Evolutionary conservation across 1,139 yeast genomes (phyloP).

Genomic region (Taphrina communis): DNA sequence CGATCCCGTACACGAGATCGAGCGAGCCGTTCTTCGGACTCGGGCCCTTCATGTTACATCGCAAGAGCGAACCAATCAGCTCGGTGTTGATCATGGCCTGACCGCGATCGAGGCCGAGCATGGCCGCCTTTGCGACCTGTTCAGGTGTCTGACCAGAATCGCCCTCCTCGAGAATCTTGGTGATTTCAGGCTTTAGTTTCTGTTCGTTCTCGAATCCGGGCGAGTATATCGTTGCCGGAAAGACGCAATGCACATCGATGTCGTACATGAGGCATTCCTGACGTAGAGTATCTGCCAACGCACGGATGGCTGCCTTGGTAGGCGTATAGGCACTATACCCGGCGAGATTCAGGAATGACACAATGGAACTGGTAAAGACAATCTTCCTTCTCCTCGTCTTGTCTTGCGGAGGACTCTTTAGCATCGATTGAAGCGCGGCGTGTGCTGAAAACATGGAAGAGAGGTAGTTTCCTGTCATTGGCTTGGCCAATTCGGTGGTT

Average conservation of each 20-base stretch:
- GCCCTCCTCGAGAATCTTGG: conserved; percentile 82
- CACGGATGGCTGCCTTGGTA: conserved; percentile 76
- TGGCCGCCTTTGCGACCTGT: conserved; percentile 67
- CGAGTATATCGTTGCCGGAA: conserved; percentile 87
- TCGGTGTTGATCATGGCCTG: conserved; percentile 82
- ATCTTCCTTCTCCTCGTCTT: conserved; percentile 59
- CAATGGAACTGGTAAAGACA: conserved; percentile 77
- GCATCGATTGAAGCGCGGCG: conserved; percentile 57
- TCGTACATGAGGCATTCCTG: conserved; percentile 78
- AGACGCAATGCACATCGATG: conserved; percentile 62
- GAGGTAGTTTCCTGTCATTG: conserved; percentile 71
- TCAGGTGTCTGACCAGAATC: conserved; percentile 72
- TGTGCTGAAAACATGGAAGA: conserved; percentile 57
- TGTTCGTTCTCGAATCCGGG: conserved; percentile 88
- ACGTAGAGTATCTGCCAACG: conserved; percentile 75
- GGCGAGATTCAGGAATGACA: conserved; percentile 82
- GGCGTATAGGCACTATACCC: conserved; percentile 95
- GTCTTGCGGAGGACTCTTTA: conserved; percentile 46
- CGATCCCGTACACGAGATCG: conserved; percentile 36
- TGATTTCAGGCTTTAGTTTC: conserved; percentile 81
- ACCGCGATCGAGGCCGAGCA: conserved; percentile 66
- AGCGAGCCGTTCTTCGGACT: conserved; percentile 40
- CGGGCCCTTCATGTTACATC: conserved; percentile 41
- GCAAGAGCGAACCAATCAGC: conserved; percentile 60
- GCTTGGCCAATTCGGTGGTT: conserved; percentile 62